Conservation (phyloP, 441 rosid species). For the Gossypium gossypioides region DNA sequence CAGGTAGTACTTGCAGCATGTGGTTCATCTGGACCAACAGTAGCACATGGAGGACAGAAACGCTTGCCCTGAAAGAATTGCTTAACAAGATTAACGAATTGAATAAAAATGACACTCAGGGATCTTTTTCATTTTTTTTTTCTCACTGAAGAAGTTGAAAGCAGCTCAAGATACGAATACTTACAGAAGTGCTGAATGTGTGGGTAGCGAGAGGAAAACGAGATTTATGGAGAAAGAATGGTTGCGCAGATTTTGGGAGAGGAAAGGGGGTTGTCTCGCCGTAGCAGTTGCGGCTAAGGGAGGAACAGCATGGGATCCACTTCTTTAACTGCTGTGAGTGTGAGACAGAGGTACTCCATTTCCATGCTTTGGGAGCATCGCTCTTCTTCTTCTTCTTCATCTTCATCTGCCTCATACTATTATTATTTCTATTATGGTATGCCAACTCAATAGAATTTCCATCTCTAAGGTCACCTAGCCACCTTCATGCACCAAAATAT, state of each 20-base stretch:
- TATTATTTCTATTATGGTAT: neutral
- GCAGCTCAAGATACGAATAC: slow-evolving; percentile 19
- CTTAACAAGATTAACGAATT: neutral
- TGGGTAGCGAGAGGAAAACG: slow-evolving; percentile 37
- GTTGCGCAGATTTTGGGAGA: slow-evolving; percentile 25
- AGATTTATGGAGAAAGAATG: slow-evolving; percentile 55
- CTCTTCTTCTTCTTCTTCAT: slow-evolving; percentile 25
- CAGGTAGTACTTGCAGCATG: slow-evolving; percentile 85
- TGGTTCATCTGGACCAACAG: slow-evolving; percentile 97
- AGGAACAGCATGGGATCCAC: slow-evolving; percentile 34
- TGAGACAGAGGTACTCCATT: slow-evolving; percentile 21
- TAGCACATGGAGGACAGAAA: slow-evolving; percentile 46
- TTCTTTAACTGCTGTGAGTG: slow-evolving; percentile 23
- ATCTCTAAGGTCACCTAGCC: slow-evolving; percentile 24
- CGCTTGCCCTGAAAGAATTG: slow-evolving; percentile 39
- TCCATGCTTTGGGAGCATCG: slow-evolving; percentile 25
- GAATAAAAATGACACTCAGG: neutral
- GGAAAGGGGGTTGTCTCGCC: slow-evolving; percentile 26
- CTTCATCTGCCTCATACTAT: neutral
- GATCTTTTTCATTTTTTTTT: neutral
- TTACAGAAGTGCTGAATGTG: slow-evolving; percentile 32
- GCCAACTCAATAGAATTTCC: slow-evolving; percentile 20
- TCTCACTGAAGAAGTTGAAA: neutral
- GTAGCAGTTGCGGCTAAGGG: slow-evolving; percentile 24
- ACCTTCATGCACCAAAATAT: slow-evolving; percentile 32